Conservation (phyloP, 2,329 filamentous ascomycete species). For the Alternaria panax region DNA sequence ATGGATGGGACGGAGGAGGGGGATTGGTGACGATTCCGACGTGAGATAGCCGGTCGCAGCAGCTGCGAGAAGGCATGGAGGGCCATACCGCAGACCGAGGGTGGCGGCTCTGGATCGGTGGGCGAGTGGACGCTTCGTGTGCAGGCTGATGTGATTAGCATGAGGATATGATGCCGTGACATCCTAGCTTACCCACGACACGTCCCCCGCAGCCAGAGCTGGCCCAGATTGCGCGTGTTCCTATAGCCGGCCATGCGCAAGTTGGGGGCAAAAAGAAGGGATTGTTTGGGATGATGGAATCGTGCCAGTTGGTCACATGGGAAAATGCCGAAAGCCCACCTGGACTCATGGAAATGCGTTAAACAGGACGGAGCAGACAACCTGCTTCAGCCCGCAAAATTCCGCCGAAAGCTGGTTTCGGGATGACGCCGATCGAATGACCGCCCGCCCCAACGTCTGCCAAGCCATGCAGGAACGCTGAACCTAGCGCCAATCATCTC, state of each 20-base stretch:
- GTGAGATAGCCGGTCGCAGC: slow-evolving; percentile 32
- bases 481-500: not conserved
- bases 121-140: slow-evolving; percentile 24
- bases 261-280: not conserved
- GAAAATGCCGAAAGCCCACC: slow-evolving; percentile 23
- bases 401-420: slow-evolving; percentile 28
- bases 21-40: slow-evolving; percentile 22
- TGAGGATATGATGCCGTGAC: not conserved
- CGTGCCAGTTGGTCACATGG: not conserved
- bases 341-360: slow-evolving; percentile 31
- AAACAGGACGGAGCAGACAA: slow-evolving; percentile 38
- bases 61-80: slow-evolving; percentile 36
- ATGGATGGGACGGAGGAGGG: slow-evolving; percentile 32
- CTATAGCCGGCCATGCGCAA: slow-evolving; percentile 36
- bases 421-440: slow-evolving; percentile 21
- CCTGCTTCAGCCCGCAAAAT: slow-evolving; percentile 20
- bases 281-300: not conserved
- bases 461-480: slow-evolving; percentile 32
- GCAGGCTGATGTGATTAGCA: slow-evolving; percentile 32
- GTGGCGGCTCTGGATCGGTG: slow-evolving; percentile 19
- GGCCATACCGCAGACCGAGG: slow-evolving; percentile 38
- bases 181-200: slow-evolving; percentile 34
- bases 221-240: slow-evolving; percentile 34
- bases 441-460: slow-evolving; percentile 24
- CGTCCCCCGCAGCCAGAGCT: slow-evolving; percentile 38